These are phyloP conservation scores for Vachellia collinsii DNA, from an alignment of 306 rosid species.

Conservation along the genomic window DNA sequence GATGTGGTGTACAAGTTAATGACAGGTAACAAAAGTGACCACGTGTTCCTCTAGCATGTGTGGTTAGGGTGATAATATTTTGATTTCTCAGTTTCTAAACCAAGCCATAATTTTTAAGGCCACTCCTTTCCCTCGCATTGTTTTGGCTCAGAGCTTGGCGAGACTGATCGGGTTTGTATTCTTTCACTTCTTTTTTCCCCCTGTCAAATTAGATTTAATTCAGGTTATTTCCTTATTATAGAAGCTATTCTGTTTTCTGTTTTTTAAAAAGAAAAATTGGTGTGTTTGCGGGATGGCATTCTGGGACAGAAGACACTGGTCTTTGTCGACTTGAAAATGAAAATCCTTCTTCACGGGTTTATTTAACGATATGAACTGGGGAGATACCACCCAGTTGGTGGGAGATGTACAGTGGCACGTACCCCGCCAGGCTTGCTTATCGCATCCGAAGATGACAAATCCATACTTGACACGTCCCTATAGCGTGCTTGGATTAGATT, in stretches of 20 bases:
- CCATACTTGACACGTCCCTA: constrained; percentile 41
- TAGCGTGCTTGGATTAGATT: background rate
- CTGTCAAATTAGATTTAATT: background rate
- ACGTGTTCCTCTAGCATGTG: constrained; percentile 56
- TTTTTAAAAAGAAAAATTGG: too few species aligned
- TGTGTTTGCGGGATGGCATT: background rate
- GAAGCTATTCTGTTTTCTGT: background rate
- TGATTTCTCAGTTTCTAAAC: constrained; percentile 18
- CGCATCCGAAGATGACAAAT: constrained; percentile 47
- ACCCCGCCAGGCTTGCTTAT: constrained; percentile 19
- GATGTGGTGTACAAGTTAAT: constrained; percentile 53
- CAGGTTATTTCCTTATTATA: background rate
- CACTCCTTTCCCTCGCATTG: background rate
- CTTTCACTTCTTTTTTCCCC: background rate
- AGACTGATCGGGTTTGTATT: background rate
- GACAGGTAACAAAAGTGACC: constrained; percentile 72
- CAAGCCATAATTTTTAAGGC: constrained; percentile 23
- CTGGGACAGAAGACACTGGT: too few species aligned
- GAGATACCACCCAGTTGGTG: constrained; percentile 8
- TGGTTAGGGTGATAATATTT: constrained; percentile 48
- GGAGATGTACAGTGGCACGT: constrained; percentile 40
- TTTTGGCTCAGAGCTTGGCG: constrained; percentile 5
- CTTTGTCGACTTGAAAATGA: background rate
- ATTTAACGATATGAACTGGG: background rate
- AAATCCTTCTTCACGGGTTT: background rate